A percentile compares a stretch with the other conserved stretches of the same genome.
phyloP scores from a whole-genome alignment of 2,329 filamentous ascomycete genomes.

The Sclerotinia glacialis region DNA sequence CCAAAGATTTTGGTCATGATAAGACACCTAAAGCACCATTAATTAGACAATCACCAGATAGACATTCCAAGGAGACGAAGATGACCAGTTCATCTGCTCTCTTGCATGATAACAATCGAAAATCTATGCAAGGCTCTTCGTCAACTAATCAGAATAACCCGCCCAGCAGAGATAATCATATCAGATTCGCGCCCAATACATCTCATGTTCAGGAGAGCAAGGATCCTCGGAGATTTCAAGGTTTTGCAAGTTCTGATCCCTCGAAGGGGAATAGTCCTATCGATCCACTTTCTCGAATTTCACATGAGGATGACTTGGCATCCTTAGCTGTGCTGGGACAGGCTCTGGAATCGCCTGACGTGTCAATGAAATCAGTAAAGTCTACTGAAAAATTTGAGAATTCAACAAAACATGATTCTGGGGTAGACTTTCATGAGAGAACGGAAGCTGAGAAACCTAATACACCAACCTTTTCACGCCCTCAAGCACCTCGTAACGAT shows the following conservation, averaged over 20 bases:
- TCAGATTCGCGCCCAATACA: conserved; percentile 10
- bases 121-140: not conserved
- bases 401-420: conserved; percentile 19
- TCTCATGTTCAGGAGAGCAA: not conserved
- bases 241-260: not conserved
- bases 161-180: conserved; percentile 12
- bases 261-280: conserved; percentile 13
- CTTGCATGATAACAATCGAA: not conserved
- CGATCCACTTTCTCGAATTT: conserved; percentile 25
- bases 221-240: not conserved
- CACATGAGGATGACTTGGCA: conserved; percentile 30
- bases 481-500: not conserved
- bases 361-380: not conserved
- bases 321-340: conserved; percentile 28
- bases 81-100: not conserved
- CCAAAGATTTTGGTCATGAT: not conserved
- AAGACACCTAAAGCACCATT: not conserved
- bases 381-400: not conserved
- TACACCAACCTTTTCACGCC: conserved; percentile 1
- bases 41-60: not conserved
- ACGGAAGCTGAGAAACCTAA: not conserved
- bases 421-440: conserved; percentile 5
- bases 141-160: not conserved
- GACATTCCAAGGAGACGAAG: not conserved
- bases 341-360: conserved; percentile 22